Base-by-base conservation (phyloP, 306 rosid species). In the Gastrolobium bilobum region DNA sequence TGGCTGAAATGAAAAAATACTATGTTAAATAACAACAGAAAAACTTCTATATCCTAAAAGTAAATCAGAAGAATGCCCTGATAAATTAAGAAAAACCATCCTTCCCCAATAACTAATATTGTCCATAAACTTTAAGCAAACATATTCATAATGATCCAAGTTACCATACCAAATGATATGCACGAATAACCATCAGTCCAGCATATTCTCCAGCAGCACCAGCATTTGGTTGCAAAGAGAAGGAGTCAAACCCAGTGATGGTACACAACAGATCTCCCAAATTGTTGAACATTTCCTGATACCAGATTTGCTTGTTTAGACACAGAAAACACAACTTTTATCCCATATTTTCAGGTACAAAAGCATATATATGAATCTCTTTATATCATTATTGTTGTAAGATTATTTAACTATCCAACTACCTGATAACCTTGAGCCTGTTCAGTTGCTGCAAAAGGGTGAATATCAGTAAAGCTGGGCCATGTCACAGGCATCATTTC, bases 141-240 rank as follows among this genome's bases (percentile, higher is more conserved):
- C 34, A 39, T 35, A 20, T 33, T 75, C 48, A 35, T 75, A 29
- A 75, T 38, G 74, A n/a, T 33, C 50, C 42, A 66, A 80, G 82
- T 70, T 9, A 52, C 40, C 85, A 46, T 90, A 96, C 99, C 86
- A 73, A 3, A 84, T 96, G 99, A 87, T 96, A 96, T 14, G 99
- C 99, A 6, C 97, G 98, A 71, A 96, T 96, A 87, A 96, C 99
- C 99, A 96, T 96, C 60, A 96, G 94, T 81, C 99, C 99, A 61
- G 99, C 99, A 86, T 96, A 96, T 81, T 96, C 99, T 86, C 99
- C 98, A 52, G 99, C 86, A 78, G 99, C 99, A 75, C 99, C 99
- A n/a, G 99, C 99, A 86, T 96, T 96, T 44, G 99, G 99, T 90
- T 96, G 99, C 91, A 96, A 81, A 34, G 99, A 96, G 88, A 96